Evolutionary conservation across 2,329 filamentous ascomycete species (phyloP), one percentile per base, ranked within the genome.

Genomic region (Talaromyces albobiverticillius): DNA sequence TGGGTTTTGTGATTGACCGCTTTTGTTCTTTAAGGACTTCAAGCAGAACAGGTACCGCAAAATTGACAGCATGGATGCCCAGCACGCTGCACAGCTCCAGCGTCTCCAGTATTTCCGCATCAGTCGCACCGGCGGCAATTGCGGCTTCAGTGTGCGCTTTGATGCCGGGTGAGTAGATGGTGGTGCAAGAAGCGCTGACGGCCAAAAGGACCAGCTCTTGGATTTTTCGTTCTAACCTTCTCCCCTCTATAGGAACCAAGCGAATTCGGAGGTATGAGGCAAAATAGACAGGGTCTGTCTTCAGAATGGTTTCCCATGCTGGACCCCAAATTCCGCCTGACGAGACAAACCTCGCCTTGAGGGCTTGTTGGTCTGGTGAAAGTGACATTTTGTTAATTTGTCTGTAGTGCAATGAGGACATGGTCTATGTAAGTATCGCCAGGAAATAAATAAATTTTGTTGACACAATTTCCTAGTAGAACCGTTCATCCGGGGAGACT

Each of bases 21-120:
- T 51, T 51, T 46, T 71, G 71, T 53, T 79, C 77, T 51, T 70
- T 69, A 53, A 79, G 62, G 0, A 79, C 75, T 52, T 80, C 75
- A 6, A 74, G 69, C 0, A 80, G 63, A 3, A 79, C 59, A 0
- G 76, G 76, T 0, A 78, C 72, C 0, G 76, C 76, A 14, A 77
- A 72, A 42, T 75, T 78, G 54, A 71, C 75, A 1, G 76, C 73
- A 54, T 79, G 76, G 10, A 79, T 77, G 0, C 77, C 76, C 6
- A 79, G 60, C 1, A 74, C 76, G 49, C 65, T 68, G 1, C 72
- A 72, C 16, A 79, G 57, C 54, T 74, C 75, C 3, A 79, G 67
- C 1, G 73, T 70, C 59, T 79, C 77, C 31, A 79, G 63, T n/a
- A 79, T 68, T 59, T 79, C 76, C 3, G 64, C 62, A 10, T 64